A percentile compares a stretch with the other conserved stretches of the same genome.
Evolutionary conservation across 2,329 filamentous ascomycete genomes (phyloP).

Genomic region (Catunica adiposa): DNA sequence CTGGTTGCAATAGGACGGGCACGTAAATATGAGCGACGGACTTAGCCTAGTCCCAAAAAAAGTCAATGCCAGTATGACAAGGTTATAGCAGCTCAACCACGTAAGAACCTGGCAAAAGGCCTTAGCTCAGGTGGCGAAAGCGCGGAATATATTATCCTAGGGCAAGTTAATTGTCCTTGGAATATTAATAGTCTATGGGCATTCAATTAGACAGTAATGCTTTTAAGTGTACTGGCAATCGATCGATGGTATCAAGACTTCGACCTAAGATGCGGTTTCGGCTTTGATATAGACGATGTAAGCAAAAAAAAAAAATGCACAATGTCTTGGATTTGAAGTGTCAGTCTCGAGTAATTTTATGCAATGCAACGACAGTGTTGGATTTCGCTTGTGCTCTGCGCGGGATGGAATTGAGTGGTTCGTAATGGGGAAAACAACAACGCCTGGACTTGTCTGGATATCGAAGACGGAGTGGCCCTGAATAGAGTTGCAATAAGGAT

Average conservation of each 20-base stretch:
- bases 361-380: neutral
- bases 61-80: conserved; percentile 6
- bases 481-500: neutral
- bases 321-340: neutral
- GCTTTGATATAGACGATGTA: too few relatives aligned
- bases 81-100: neutral
- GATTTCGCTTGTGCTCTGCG: neutral
- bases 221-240: too few relatives aligned
- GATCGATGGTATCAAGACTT: too few relatives aligned
- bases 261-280: too few relatives aligned
- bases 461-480: neutral
- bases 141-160: neutral
- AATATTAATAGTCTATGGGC: too few relatives aligned
- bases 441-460: neutral
- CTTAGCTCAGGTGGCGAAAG: conserved; percentile 1
- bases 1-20: neutral
- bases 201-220: too few relatives aligned
- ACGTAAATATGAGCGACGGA: conserved; percentile 1
- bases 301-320: too few relatives aligned
- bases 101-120: neutral
- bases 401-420: neutral
- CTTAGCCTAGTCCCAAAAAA: neutral
- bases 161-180: too few relatives aligned
- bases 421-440: neutral
- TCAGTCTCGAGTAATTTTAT: neutral